Evolutionary conservation across 768 basidiomycete species (phyloP), one percentile per base, ranked within the genome.

Genomic region (Polyporus arcularius): DNA sequence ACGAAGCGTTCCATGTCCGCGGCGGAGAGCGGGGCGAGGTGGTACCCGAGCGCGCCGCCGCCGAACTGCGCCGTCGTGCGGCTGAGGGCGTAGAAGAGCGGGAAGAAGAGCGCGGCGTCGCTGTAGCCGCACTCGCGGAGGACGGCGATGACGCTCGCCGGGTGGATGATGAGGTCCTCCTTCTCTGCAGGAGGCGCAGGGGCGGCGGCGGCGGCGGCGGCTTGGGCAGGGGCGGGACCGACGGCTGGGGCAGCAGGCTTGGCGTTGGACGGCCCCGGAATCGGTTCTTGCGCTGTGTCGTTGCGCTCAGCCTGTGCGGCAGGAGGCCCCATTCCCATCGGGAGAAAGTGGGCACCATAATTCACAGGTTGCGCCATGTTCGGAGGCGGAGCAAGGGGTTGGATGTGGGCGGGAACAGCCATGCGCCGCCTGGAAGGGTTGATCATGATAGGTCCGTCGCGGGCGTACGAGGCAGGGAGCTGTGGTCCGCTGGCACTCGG

Each of bases 1-100:
- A 70, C 48, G 47, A 69, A 54, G 10, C 69, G 65, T 55, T 70
- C 69, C 12, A 63, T 38, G 56, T 72, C 71, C 10, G 65, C 65
- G 18, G 50, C 46, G 31, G 64, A 26, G 40, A 71, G 68, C 39
- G 65, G 62, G 10, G 61, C 60, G 58, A 72, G 45, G 58, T 65
- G 59, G 60, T 64, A 54, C 4, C 70, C 68, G 45, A 57, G 48
- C 38, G 55, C 51, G n/a, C 49, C 46, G 16, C 57, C 57, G 9
- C 62, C 65, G 55, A 65, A 62, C 58, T 68, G 65, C 67, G 62
- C 65, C 14, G 60, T 65, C 41, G 63, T 62, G 28, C 66, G 57
- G 55, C 65, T 68, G 53, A 70, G 67, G 26, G 67, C 68, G 60
- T 72, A 70, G 65, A 72, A 72, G 43, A 72, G 65, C 35, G 71